Evolutionary conservation across 1,284 basidiomycete genomes (phyloP).

Genomic region (Termitomyces sp.): DNA sequence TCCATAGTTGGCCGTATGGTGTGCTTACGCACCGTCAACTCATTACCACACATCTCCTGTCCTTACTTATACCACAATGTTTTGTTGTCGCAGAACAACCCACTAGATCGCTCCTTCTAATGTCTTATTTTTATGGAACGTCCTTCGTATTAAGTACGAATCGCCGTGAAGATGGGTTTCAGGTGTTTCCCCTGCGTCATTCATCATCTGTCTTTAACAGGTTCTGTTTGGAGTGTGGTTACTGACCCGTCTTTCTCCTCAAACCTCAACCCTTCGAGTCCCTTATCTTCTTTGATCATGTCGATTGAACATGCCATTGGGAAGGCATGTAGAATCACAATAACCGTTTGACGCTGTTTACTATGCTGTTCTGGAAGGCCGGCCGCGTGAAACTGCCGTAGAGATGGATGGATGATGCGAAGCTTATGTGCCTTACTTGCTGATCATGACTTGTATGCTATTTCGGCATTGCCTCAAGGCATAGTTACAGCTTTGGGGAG

Average conservation of each 20-base stretch:
- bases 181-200: background rate
- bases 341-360: too few relatives aligned
- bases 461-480: background rate
- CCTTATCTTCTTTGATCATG: background rate
- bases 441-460: background rate
- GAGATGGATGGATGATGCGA: background rate
- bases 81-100: constrained; percentile 15
- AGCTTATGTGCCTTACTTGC: background rate
- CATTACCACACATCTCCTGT: constrained; percentile 13
- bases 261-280: too few relatives aligned
- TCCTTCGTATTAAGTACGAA: background rate
- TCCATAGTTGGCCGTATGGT: constrained; percentile 3
- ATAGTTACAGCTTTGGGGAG: background rate
- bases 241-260: background rate
- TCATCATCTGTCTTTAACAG: background rate
- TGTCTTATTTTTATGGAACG: constrained; percentile 3
- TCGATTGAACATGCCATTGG: background rate
- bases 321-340: too few relatives aligned
- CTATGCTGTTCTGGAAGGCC: background rate
- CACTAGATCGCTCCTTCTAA: constrained; percentile 17
- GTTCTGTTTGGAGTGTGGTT: background rate
- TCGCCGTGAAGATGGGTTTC: background rate
- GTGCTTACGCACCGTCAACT: background rate
- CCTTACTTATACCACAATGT: constrained; percentile 21
- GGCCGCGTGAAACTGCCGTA: background rate